A percentile compares a stretch with the other conserved stretches of the same genome.
Conservation (phyloP, 2,329 filamentous ascomycete genomes). For the Gaeumannomyces sp. region DNA sequence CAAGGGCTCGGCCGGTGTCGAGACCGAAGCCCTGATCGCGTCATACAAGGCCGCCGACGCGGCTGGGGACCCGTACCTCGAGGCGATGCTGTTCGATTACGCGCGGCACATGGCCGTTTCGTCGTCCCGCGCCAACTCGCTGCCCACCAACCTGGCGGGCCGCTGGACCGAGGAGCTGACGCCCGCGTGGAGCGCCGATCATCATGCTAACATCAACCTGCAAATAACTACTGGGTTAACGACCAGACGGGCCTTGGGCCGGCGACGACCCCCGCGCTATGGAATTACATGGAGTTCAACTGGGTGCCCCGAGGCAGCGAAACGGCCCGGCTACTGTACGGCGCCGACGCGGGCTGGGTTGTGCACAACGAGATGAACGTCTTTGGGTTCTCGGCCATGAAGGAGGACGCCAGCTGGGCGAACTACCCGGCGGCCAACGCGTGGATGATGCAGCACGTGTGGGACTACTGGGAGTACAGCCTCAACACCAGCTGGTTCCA, state of each 20-base stretch:
- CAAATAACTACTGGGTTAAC: slow-evolving; percentile 55
- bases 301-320: slow-evolving; percentile 47
- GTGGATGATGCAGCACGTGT: slow-evolving; percentile 57
- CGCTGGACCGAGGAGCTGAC: slow-evolving; percentile 42
- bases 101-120: slow-evolving; percentile 48
- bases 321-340: slow-evolving; percentile 48
- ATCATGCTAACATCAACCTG: slow-evolving; percentile 53
- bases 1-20: slow-evolving; percentile 29
- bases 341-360: slow-evolving; percentile 45
- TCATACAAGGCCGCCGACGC: slow-evolving; percentile 17
- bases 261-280: slow-evolving; percentile 38
- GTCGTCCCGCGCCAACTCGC: slow-evolving; percentile 41
- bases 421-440: slow-evolving; percentile 40
- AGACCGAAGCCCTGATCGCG: slow-evolving; percentile 24
- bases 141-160: slow-evolving; percentile 53
- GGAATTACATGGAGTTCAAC: slow-evolving; percentile 42
- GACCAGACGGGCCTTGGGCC: slow-evolving; percentile 43
- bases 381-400: slow-evolving; percentile 46
- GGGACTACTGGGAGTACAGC: slow-evolving; percentile 50
- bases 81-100: slow-evolving; percentile 47
- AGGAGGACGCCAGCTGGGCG: slow-evolving; percentile 25
- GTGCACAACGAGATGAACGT: slow-evolving; percentile 53
- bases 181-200: slow-evolving; percentile 42
- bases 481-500: slow-evolving; percentile 39
- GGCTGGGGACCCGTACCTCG: slow-evolving; percentile 43